A percentile compares a stretch with the other conserved stretches of the same genome.
phyloP scores from a whole-genome alignment of 1,284 basidiomycete species.

The Apiotrichum mycotoxinovorans region DNA sequence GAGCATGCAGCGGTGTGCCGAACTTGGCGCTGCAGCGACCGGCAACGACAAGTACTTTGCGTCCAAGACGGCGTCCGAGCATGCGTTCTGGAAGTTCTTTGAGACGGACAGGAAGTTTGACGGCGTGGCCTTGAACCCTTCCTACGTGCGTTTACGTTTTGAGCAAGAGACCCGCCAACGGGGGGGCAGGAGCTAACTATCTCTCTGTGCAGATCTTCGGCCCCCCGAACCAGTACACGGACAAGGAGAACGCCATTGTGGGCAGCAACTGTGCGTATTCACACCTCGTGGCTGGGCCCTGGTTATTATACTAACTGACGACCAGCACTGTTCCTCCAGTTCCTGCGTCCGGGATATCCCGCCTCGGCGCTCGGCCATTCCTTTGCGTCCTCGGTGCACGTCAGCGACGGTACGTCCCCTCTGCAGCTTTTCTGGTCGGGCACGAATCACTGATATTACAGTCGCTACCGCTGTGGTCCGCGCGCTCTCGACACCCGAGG shows the following conservation, averaged over 20 bases:
- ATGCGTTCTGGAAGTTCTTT: slow-evolving; percentile 33
- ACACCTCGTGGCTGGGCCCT: no score
- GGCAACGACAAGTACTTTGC: slow-evolving; percentile 9
- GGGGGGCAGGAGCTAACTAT: not conserved
- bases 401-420: slow-evolving; percentile 6
- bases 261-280: not conserved
- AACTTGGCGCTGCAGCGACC: slow-evolving; percentile 3
- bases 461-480: slow-evolving; percentile 5
- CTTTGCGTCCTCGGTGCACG: slow-evolving; percentile 3
- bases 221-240: not conserved
- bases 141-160: slow-evolving; percentile 11
- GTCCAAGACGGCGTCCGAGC: slow-evolving; percentile 32
- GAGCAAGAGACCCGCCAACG: no score
- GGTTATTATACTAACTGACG: not conserved
- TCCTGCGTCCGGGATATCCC: not conserved
- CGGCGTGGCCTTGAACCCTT: slow-evolving; percentile 12
- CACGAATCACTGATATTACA: not conserved
- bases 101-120: slow-evolving; percentile 4
- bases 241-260: not conserved
- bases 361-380: not conserved
- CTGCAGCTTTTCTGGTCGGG: no score
- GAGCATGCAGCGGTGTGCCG: not conserved
- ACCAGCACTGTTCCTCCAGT: slow-evolving; percentile 3
- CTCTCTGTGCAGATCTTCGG: slow-evolving; percentile 4
- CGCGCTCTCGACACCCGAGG: slow-evolving; percentile 29